Evolutionary conservation across 1,284 basidiomycete species (phyloP), one percentile per base, ranked within the genome.

Genomic region (Taiwanofungus camphoratus): DNA sequence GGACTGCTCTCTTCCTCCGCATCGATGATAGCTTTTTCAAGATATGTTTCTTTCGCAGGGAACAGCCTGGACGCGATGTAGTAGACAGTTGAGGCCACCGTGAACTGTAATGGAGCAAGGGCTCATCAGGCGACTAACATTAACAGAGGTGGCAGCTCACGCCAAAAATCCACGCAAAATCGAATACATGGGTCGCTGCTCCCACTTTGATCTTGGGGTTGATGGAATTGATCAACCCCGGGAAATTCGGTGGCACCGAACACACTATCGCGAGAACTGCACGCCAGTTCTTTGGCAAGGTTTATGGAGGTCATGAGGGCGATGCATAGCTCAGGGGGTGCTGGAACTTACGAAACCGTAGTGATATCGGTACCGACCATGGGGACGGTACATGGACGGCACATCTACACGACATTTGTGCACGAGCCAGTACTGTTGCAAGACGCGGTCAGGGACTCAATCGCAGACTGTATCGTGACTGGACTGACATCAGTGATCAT

Each of bases 161-260:
- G 24, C 84, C 82, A 45, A 78, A 83, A 7, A 86, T 51, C 78
- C 82, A 87, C 4, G 79, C 78, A 49, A 87, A 70, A 53, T 82
- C 74, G 54, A 79, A 87, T 8, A 86, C 55, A 50, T 69, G 71
- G 2, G 59, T 57, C 1, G 67, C 71, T 19, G 74, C 67, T 15
- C 78, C 80, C 12, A 83, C 72, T 0, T 64, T 43, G 52, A 86
- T 72, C 15, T 63, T 67, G 2, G 75, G 55, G 53, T 81, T 81
- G 60, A 89, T 83, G 46, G 74, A 76, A 48, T 75, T 71, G 44
- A 84, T 74, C 36, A 88, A 67, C 0, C 84, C 84, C 0, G 86
- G 85, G 26, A 88, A 58, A 46, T 73, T 79, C 1, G 81, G 83
- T 1, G 74, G 70, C 1, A 85, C 76, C 1, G 83, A 77, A 41